Evolutionary conservation across 805 yeast genomes (phyloP).

Genomic region (Candida caryicola): DNA sequence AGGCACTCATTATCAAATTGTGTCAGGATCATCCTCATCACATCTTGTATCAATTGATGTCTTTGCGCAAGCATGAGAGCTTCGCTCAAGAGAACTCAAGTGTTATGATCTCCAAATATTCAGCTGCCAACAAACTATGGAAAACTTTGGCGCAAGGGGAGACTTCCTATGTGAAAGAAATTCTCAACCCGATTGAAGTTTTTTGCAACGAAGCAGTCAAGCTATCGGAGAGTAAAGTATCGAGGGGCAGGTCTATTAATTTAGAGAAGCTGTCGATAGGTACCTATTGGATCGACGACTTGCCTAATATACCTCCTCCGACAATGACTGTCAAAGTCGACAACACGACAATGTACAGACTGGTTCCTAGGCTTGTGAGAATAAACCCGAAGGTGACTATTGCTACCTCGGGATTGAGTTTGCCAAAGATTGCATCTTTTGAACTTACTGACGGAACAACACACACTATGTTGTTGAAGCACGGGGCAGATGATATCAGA

Average conservation of each 20-base stretch:
- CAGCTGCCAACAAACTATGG: constrained; percentile 50
- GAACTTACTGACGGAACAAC: constrained; percentile 53
- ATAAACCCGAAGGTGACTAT: constrained; percentile 49
- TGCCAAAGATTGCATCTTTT: constrained; percentile 75
- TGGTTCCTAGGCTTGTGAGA: constrained; percentile 44
- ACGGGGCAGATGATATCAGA: constrained; percentile 85
- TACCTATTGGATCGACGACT: constrained; percentile 38
- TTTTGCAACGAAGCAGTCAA: constrained; percentile 51
- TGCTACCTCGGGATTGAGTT: constrained; percentile 82
- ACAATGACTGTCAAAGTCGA: constrained; percentile 49
- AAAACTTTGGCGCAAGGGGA: constrained; percentile 26
- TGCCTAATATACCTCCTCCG: constrained; percentile 68
- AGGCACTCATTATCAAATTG: constrained; percentile 44
- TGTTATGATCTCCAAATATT: constrained; percentile 46
- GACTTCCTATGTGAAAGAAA: constrained; percentile 20
- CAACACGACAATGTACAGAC: constrained; percentile 40
- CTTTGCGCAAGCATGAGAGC: constrained; percentile 48
- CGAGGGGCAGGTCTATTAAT: constrained; percentile 30
- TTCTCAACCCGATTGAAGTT: constrained; percentile 44
- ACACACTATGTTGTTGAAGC: constrained; percentile 68
- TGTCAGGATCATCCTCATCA: constrained; percentile 69
- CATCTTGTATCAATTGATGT: constrained; percentile 58
- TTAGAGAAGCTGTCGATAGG: constrained; percentile 41
- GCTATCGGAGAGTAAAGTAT: constrained; percentile 47
- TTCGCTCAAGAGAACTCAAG: constrained; percentile 29